Evolutionary conservation across 164 flowering plant species (phyloP), one percentile per base, ranked within the genome.

Genomic region (Magnolia sinica): DNA sequence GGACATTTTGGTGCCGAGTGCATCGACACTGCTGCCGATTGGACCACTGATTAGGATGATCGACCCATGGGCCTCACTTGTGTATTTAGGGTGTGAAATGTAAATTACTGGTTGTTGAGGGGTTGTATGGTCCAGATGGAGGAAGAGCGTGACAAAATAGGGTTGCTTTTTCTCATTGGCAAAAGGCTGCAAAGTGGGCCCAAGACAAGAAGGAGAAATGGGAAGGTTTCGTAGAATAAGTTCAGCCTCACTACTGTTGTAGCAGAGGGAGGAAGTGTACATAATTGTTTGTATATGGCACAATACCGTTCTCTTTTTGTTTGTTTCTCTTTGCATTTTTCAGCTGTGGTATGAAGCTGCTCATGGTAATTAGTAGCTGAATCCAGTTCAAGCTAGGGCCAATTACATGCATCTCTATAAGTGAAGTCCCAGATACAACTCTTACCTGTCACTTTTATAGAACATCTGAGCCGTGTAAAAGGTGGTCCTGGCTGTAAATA

Each of bases 141-240:
- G 45, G 45, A 68, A 66, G 65, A 27, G 67, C 67, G 19, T 20
- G 81, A 74, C 79, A 79, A 63, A 76, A 65, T 27, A 18, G 27
- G 79, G 64, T 59, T 29, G 19, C 50, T 69, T 71, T 71, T 76
- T 63, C 49, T 19, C 75, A 29, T 71, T 72, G 66, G 4, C 31
- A 76, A 72, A 77, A 81, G 74, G 78, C 78, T 78, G 78, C 80
- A 79, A 79, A 74, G 23, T 31, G 76, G 67, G 68, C 64, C 24
- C 9, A 16, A 23, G 68, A 70, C 22, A 68, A 72, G 79, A 29
- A 11, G 19, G 50, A 59, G 27, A 37, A 2, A n/a, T 64, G 49
- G 50, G 58, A 13, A 6, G 20, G 13, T 11, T 13, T 37, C 18
- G 49, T 29, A 37, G 45, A 16, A 19, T 31, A 37, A 45, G 51